These are phyloP conservation scores for Penicillium sp. DNA, from an alignment of 2,329 filamentous ascomycete genomes.

Conservation along the genomic window DNA sequence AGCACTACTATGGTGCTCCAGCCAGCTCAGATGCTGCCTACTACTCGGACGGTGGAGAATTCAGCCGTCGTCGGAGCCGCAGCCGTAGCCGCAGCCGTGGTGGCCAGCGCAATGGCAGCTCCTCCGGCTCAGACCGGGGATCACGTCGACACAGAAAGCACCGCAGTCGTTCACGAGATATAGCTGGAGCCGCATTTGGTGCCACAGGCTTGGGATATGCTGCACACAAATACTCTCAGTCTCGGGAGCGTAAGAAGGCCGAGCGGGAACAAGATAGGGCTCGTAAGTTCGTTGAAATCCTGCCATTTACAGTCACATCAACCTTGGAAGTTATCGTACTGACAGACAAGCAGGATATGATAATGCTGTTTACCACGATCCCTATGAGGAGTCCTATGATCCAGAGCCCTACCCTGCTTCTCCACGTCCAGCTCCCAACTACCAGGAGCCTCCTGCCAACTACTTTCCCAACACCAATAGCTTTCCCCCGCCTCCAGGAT, in stretches of 20 bases:
- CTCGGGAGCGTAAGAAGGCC: conserved; percentile 56
- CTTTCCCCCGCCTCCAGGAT: conserved; percentile 46
- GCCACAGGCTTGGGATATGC: conserved; percentile 59
- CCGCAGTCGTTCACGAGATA: conserved; percentile 40
- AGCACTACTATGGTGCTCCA: conserved; percentile 48
- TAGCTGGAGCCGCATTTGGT: conserved; percentile 57
- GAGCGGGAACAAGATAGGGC: conserved; percentile 48
- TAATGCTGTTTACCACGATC: conserved; percentile 33
- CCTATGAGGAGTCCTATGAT: conserved; percentile 44
- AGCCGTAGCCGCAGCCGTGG: conserved; percentile 25
- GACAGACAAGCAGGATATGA: conserved; percentile 27
- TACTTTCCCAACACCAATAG: conserved; percentile 44
- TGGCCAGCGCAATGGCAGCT: conserved; percentile 29
- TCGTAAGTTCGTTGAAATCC: conserved; percentile 41
- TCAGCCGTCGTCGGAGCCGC: conserved; percentile 45
- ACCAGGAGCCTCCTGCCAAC: conserved; percentile 32
- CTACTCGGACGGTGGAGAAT: conserved; percentile 44
- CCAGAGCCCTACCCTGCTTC: conserved; percentile 40
- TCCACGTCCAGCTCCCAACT: conserved; percentile 29
- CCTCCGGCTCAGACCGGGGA: conserved; percentile 39
- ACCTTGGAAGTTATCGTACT: conserved; percentile 12
- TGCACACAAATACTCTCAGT: conserved; percentile 58
- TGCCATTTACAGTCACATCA: not conserved
- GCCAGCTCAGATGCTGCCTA: conserved; percentile 36
- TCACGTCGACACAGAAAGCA: conserved; percentile 34